Conservation (phyloP, 495 filamentous ascomycete species). For the Hypoxylon fragiforme region DNA sequence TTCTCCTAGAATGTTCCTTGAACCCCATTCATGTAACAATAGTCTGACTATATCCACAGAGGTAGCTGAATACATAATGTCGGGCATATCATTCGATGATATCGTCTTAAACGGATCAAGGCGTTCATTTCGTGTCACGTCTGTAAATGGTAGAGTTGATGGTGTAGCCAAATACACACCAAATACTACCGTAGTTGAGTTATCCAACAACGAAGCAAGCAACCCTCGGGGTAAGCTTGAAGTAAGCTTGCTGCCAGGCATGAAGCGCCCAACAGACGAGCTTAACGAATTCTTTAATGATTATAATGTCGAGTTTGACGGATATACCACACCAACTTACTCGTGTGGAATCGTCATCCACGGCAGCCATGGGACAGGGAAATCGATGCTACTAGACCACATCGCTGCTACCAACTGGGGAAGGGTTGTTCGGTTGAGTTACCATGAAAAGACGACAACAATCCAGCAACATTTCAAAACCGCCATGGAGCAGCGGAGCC, state of each 20-base stretch:
- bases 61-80: slow-evolving; percentile 51
- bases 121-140: slow-evolving; percentile 51
- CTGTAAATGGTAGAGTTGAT: slow-evolving; percentile 46
- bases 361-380: slow-evolving; percentile 83
- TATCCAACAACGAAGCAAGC: slow-evolving; percentile 33
- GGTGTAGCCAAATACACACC: slow-evolving; percentile 46
- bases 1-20: not conserved
- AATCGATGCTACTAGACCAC: slow-evolving; percentile 68
- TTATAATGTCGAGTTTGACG: slow-evolving; percentile 51
- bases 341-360: slow-evolving; percentile 71
- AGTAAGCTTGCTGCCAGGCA: slow-evolving; percentile 60
- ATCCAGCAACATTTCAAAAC: slow-evolving; percentile 72
- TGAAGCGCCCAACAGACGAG: slow-evolving; percentile 62
- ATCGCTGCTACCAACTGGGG: slow-evolving; percentile 72
- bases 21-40: slow-evolving; percentile 3
- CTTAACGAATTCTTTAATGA: slow-evolving; percentile 68
- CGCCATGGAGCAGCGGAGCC: slow-evolving; percentile 65
- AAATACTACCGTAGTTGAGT: slow-evolving; percentile 41
- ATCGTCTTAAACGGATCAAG: slow-evolving; percentile 47
- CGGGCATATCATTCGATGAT: slow-evolving; percentile 54
- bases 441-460: slow-evolving; percentile 57
- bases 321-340: slow-evolving; percentile 34
- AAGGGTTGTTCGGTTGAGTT: slow-evolving; percentile 63
- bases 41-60: slow-evolving; percentile 30
- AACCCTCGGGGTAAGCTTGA: slow-evolving; percentile 40